Base-by-base conservation (phyloP, 1,284 basidiomycete genomes). In the Hymenochaete sp. region DNA sequence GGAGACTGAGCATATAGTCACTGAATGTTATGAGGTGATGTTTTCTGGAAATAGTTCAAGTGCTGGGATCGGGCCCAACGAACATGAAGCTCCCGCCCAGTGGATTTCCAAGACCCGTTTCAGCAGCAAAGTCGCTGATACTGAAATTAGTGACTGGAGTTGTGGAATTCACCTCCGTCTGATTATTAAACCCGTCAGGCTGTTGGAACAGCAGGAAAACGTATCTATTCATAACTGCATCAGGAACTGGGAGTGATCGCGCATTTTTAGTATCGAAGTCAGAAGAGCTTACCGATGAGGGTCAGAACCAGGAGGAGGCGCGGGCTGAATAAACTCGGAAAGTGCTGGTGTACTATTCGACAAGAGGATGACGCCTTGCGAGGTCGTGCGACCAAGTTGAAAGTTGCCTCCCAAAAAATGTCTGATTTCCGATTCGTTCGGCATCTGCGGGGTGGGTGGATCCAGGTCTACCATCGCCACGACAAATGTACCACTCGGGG, bases 351-450 rank as follows among this genome's bases (percentile, higher is more conserved):
- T 75, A 8, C 51, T 53, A 53, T 74, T 75, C 2, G 56, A 55
- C 10, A 75, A 56, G n/a, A 47, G 29, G 19, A 16, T 9, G 14
- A 51, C 21, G 4, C 45, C 45, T 14, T 33, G 19, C 9, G 37
- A 14, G 19, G 44, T 25, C 18, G 36, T 28, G 18, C 31, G 24
- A n/a, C 43, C 48, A 2, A 53, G 38, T 33, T 58, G 45, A 49
- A 72, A 75, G 56, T 72, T 63, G 2, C 68, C 66, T 0, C 69
- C 72, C 3, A 77, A 57, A 57, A 73, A 73, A 54, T 77, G 74
- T 13, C 72, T 65, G 44, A 75, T 71, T 52, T 75, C 67, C 0
- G 72, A 64, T 10, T 22, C 47, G 0, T 66, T 69, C 2, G 70
- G 71, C 10, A 44, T 53, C 49, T 72, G 67, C 2, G 72, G 73